Base-by-base conservation (phyloP, 352 stramenopile species). In the Phytopythium delawarense region DNA sequence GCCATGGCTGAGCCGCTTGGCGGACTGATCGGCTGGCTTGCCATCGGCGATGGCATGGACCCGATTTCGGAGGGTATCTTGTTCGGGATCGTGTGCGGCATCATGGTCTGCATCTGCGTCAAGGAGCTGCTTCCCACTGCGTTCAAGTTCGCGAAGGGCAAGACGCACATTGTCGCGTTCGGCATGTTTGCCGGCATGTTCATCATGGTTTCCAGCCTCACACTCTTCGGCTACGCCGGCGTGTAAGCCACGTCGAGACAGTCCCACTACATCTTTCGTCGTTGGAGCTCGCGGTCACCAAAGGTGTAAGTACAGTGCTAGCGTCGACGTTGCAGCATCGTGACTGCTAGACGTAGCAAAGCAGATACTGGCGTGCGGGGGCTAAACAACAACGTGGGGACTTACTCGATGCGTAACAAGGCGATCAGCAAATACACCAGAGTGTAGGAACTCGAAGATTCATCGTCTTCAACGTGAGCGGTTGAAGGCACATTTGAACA, bases 91-190 rank as follows among this genome's bases (percentile, higher is more conserved):
- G 93, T 98, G 44, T 84, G 78, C 18, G 96, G 96, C 21, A 98
- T 98, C 83, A 98, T 98, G 92, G 79, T 98, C 0, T 89, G 88
- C 35, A 97, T 98, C 65, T 89, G 76, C 42, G 59, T 96, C 34
- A 90, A 91, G 59, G 92, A 98, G 62, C 70, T 98, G 20, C 61
- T 98, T 16, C 93, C 91, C 8, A 98, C 91, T 5, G 92, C 91
- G 4, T 89, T 94, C 77, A 75, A 78, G 50, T 96, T 97, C 51
- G 89, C 92, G n/a, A 65, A 75, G 13, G 74, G 84, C 28, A 80
- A 96, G 66, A 87, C 77, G 7, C 72, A 86, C 44, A 70, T 95
- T 20, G 81, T 96, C 3, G 87, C 89, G 21, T 64, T 89, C 44
- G 85, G 82, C 45, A 81, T 96, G 49, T 83, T 96, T 68, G 57